These are phyloP conservation scores for Melaleuca alternifolia DNA, from an alignment of 345 rosid species.

Conservation along the genomic window DNA sequence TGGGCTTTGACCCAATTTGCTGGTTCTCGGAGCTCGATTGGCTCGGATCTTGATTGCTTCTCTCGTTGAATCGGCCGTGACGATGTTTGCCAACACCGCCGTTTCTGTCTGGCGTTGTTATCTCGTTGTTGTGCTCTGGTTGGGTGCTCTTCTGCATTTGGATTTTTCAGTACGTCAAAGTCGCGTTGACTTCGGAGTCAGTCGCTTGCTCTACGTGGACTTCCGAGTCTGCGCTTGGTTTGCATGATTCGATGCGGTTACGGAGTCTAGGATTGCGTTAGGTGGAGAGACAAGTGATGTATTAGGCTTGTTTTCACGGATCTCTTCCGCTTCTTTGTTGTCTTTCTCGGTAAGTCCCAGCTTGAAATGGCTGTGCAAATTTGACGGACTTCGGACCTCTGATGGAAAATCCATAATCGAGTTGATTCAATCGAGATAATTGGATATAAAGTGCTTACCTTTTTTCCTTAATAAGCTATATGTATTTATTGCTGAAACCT, in stretches of 20 bases:
- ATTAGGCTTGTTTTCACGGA: not conserved
- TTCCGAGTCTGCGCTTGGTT: not conserved
- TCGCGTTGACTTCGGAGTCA: not conserved
- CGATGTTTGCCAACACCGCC: not conserved
- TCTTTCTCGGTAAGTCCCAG: not conserved
- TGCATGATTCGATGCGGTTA: not conserved
- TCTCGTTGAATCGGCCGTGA: not conserved
- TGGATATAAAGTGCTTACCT: too few species aligned
- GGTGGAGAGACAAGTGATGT: too few species aligned
- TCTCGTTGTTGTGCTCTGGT: not conserved
- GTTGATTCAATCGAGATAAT: not conserved
- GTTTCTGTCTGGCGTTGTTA: not conserved
- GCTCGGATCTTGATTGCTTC: not conserved
- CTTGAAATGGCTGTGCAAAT: not conserved
- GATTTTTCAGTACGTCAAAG: not conserved
- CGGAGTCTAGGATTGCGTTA: not conserved
- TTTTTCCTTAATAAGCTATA: not conserved
- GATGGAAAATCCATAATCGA: not conserved
- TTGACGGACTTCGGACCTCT: not conserved
- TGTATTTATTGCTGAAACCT: not conserved
- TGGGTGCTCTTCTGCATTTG: not conserved
- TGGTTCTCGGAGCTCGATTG: not conserved
- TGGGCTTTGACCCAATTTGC: not conserved
- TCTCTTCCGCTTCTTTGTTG: not conserved
- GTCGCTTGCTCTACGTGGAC: not conserved